Conservation (phyloP, 2,329 filamentous ascomycete genomes). For the Leptodontidium sp. region DNA sequence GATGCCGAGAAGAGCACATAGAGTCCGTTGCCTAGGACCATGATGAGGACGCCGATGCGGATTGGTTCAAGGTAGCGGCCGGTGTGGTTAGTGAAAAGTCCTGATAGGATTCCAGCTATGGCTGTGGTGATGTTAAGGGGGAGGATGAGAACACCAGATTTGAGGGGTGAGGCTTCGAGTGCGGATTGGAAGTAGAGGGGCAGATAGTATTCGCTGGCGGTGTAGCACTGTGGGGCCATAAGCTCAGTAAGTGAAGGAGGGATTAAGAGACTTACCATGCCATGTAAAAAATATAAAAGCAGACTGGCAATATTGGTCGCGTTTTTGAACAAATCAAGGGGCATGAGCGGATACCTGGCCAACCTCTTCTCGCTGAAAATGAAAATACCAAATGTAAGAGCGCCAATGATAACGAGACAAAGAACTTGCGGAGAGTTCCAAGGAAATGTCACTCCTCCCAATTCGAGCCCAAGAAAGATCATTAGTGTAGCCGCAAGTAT, state of each 20-base stretch:
- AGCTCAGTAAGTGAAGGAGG: no score
- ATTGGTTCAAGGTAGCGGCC: no score
- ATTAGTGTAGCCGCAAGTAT: constrained; percentile 81
- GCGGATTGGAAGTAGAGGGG: constrained; percentile 83
- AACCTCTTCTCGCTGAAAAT: constrained; percentile 73
- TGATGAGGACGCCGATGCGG: no score
- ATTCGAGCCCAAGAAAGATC: constrained; percentile 84
- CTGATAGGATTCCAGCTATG: no score
- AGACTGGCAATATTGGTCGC: constrained; percentile 72
- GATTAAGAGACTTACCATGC: constrained; percentile 51
- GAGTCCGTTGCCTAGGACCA: no score
- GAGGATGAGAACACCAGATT: constrained; percentile 65
- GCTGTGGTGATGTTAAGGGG: no score
- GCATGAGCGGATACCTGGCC: constrained; percentile 80
- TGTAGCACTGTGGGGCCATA: neutral
- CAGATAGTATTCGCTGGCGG: constrained; percentile 57
- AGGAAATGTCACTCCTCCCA: constrained; percentile 73
- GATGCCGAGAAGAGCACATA: no score
- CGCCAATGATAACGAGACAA: constrained; percentile 79
- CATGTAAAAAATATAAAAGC: constrained; percentile 74
- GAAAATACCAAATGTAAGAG: constrained; percentile 65
- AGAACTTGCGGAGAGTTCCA: constrained; percentile 80
- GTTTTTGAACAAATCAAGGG: constrained; percentile 72
- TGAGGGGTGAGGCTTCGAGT: constrained; percentile 70
- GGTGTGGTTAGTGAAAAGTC: no score